phyloP scores from a whole-genome alignment of 1,284 basidiomycete genomes.

The Trichosporon sp. region DNA sequence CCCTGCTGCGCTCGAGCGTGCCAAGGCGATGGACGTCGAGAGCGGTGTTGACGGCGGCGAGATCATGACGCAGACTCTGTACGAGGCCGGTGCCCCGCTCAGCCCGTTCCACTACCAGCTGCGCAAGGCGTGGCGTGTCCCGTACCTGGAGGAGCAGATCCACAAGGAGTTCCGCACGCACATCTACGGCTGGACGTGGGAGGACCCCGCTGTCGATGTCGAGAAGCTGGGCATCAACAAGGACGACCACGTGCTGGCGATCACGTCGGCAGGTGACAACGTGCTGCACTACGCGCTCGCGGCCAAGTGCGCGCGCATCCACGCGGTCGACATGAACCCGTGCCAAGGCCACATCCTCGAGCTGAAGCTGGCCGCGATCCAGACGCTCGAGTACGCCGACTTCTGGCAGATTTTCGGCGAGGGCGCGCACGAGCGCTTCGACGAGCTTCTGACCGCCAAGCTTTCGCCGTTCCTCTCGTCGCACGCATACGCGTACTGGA shows the following conservation, averaged over 20 bases:
- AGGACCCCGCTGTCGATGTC: slow-evolving; percentile 75
- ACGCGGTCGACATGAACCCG: slow-evolving; percentile 62
- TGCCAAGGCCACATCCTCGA: slow-evolving; percentile 73
- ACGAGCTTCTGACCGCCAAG: slow-evolving; percentile 60
- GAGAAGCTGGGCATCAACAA: slow-evolving; percentile 59
- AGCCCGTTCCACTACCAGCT: slow-evolving; percentile 73
- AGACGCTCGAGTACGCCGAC: slow-evolving; percentile 61
- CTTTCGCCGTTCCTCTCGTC: slow-evolving; percentile 70
- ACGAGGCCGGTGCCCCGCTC: slow-evolving; percentile 59
- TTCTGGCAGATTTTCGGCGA: slow-evolving; percentile 71
- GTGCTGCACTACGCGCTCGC: slow-evolving; percentile 73
- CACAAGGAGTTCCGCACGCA: slow-evolving; percentile 73
- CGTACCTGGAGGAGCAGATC: slow-evolving; percentile 67
- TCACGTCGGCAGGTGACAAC: slow-evolving; percentile 77
- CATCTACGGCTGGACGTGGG: slow-evolving; percentile 71
- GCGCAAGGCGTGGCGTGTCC: slow-evolving; percentile 64
- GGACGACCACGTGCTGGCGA: slow-evolving; percentile 67
- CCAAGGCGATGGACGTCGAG: background rate
- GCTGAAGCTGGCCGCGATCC: slow-evolving; percentile 68
- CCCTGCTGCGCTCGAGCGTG: slow-evolving; percentile 38
- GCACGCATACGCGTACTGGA: slow-evolving; percentile 58
- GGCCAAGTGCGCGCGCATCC: slow-evolving; percentile 61
- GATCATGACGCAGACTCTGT: slow-evolving; percentile 44
- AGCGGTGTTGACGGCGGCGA: background rate
- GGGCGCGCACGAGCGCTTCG: slow-evolving; percentile 63